Evolutionary conservation across 345 rosid genomes (phyloP).

Genomic region (Firmiana major): DNA sequence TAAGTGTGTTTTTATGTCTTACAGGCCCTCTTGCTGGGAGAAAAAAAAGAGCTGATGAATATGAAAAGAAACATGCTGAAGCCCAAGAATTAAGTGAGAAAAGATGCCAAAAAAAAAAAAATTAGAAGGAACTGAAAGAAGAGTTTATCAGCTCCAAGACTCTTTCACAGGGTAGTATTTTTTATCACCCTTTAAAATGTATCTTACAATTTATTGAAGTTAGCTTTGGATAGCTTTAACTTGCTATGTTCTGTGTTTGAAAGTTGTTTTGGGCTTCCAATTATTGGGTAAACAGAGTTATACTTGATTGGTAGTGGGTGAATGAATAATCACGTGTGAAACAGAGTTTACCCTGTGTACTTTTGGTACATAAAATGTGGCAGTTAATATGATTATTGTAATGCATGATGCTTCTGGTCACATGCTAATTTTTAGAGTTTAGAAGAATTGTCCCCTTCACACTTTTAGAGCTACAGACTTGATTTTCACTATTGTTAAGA

Average conservation of each 20-base stretch:
- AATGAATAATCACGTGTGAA: neutral
- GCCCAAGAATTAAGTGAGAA: conserved; percentile 60
- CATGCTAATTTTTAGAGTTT: neutral
- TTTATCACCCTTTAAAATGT: conserved; percentile 2
- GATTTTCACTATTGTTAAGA: neutral
- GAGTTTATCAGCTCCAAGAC: conserved; percentile 71
- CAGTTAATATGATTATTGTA: neutral
- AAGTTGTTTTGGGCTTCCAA: neutral
- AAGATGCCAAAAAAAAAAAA: conserved; percentile 62
- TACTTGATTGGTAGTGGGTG: neutral
- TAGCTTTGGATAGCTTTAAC: neutral
- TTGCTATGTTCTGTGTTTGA: neutral
- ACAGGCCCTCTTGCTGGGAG: conserved; percentile 54
- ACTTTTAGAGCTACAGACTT: neutral
- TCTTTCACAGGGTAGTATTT: conserved; percentile 72
- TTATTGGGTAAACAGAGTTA: neutral
- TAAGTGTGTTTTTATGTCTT: conserved; percentile 6
- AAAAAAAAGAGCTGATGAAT: conserved; percentile 72
- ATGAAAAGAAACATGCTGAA: conserved; percentile 62
- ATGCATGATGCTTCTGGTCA: neutral
- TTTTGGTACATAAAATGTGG: neutral
- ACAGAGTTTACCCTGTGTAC: neutral
- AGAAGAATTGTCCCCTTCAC: neutral
- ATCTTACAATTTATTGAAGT: neutral
- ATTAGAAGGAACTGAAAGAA: conserved; percentile 68